phyloP scores from a whole-genome alignment of 768 basidiomycete genomes.

The Russula lepida region DNA sequence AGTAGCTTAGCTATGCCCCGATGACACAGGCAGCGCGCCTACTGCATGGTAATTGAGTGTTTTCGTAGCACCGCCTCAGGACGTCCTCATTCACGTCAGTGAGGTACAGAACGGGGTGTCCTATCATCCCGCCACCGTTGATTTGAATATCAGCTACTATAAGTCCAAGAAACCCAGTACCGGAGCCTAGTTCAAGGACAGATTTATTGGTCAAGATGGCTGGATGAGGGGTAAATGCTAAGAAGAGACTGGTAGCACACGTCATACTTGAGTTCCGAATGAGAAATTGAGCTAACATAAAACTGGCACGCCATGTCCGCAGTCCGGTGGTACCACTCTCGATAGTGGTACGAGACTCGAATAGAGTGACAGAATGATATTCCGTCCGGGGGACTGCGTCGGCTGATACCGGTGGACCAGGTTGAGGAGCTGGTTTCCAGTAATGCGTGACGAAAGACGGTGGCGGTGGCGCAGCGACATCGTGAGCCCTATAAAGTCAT shows the following conservation, averaged over 20 bases:
- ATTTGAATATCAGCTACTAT: conserved; percentile 52
- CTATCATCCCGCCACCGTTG: conserved; percentile 12
- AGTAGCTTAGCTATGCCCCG: background rate
- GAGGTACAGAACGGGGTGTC: conserved; percentile 24
- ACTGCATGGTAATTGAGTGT: conserved; percentile 63
- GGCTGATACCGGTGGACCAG: background rate
- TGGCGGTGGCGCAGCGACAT: conserved; percentile 29
- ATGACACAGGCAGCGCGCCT: conserved; percentile 24
- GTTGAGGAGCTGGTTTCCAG: conserved; percentile 33
- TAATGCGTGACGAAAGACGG: conserved; percentile 62
- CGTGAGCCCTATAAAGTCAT: conserved; percentile 16
- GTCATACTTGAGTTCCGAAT: conserved; percentile 44
- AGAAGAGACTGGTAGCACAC: background rate
- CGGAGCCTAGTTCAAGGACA: conserved; percentile 69
- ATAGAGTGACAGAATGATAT: conserved; percentile 45
- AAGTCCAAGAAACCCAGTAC: conserved; percentile 67
- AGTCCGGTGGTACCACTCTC: conserved; percentile 75
- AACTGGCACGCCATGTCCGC: conserved; percentile 71
- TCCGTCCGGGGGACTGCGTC: conserved; percentile 2
- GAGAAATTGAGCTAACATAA: conserved; percentile 55
- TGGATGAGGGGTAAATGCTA: conserved; percentile 13
- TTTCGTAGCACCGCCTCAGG: conserved; percentile 49
- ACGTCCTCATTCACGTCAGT: conserved; percentile 63
- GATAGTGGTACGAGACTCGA: conserved; percentile 67
- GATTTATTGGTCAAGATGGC: conserved; percentile 38